Percentiles rank a stretch among this genome's conserved stretches.
Conservation (phyloP, 2,329 filamentous ascomycete genomes). For the Purpureocillium lavendulum region DNA sequence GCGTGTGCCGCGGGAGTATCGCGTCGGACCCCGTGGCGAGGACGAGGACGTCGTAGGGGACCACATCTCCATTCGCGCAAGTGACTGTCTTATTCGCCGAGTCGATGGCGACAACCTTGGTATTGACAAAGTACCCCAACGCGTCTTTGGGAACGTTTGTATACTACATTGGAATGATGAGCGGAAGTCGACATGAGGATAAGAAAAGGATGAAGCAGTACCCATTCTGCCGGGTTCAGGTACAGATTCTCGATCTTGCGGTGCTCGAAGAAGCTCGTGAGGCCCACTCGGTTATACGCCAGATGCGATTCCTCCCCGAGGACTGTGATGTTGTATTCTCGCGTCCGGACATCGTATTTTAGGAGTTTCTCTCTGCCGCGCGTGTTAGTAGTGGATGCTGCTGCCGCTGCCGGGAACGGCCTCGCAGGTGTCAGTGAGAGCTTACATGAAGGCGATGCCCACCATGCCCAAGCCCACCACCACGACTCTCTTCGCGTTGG, state of each 20-base stretch:
- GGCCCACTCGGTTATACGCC: constrained; percentile 83
- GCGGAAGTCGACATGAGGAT: background rate
- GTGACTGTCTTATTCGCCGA: constrained; percentile 55
- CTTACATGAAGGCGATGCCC: constrained; percentile 79
- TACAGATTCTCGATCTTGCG: constrained; percentile 81
- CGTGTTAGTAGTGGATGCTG: background rate
- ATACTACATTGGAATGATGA: constrained; percentile 41
- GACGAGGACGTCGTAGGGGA: constrained; percentile 73
- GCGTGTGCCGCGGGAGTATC: constrained; percentile 60
- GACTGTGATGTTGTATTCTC: constrained; percentile 74
- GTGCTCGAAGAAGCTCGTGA: constrained; percentile 85
- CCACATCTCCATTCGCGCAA: constrained; percentile 60
- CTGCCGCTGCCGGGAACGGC: too few relatives aligned
- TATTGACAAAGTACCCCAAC: constrained; percentile 68
- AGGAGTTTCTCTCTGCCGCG: constrained; percentile 70
- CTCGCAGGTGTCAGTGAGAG: too few relatives aligned
- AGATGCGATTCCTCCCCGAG: constrained; percentile 83
- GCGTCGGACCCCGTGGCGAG: constrained; percentile 84
- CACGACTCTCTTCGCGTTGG: constrained; percentile 54
- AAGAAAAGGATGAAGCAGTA: constrained; percentile 21
- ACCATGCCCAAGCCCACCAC: constrained; percentile 91
- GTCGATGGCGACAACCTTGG: constrained; percentile 58
- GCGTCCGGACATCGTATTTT: constrained; percentile 68
- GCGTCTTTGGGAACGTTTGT: constrained; percentile 56
- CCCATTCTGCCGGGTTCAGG: constrained; percentile 77